A percentile compares a stretch with the other conserved stretches of the same genome.
Conservation (phyloP, 495 filamentous ascomycete genomes). For the Trichoderma gamsii region DNA sequence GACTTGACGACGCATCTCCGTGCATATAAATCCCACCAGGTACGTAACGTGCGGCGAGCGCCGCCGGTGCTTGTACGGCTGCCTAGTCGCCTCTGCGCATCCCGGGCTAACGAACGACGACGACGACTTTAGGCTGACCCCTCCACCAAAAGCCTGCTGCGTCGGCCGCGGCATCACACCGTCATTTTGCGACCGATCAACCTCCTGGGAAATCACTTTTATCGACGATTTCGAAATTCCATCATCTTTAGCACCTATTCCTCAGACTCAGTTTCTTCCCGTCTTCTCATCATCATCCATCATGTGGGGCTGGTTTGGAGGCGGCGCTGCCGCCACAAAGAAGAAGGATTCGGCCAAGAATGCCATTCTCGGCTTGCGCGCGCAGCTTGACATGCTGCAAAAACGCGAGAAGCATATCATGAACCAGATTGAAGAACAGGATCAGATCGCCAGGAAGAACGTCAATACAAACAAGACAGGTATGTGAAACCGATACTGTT, state of each 20-base stretch:
- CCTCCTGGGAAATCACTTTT: neutral
- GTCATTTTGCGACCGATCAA: conserved; percentile 16
- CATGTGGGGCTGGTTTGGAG: conserved; percentile 83
- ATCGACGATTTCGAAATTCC: conserved; percentile 10
- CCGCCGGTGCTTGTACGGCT: neutral
- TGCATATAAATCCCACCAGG: neutral
- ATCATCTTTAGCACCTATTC: neutral
- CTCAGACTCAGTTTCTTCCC: conserved; percentile 15
- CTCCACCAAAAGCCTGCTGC: neutral
- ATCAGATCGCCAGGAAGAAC: conserved; percentile 83
- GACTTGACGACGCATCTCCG: neutral
- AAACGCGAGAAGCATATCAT: conserved; percentile 91
- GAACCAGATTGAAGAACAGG: conserved; percentile 88
- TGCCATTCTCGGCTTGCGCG: conserved; percentile 82
- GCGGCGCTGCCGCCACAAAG: conserved; percentile 71
- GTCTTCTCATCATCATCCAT: conserved; percentile 14
- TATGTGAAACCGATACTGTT: conserved; percentile 34
- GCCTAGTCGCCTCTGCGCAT: neutral
- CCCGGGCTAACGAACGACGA: neutral
- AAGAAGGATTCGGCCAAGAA: conserved; percentile 93
- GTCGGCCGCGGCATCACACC: conserved; percentile 9
- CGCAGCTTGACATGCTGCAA: conserved; percentile 93
- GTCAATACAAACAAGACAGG: conserved; percentile 85
- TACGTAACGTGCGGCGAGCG: neutral
- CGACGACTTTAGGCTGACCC: conserved; percentile 5